phyloP scores from a whole-genome alignment of 805 yeast genomes.

The Suhomyces sp. region DNA sequence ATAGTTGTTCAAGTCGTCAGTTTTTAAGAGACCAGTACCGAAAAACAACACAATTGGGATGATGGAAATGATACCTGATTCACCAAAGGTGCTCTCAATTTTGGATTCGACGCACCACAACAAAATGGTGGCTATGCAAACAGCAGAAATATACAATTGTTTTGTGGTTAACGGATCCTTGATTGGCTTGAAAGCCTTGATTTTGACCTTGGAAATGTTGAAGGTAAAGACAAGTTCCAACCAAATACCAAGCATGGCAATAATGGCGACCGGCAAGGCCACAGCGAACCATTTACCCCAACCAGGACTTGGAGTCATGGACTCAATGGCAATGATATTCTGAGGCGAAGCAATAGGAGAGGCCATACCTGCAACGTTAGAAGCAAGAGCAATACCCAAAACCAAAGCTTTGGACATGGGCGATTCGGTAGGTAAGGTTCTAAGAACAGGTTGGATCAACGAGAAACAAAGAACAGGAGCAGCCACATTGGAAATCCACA shows the following conservation, averaged over 20 bases:
- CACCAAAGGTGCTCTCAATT: conserved; percentile 43
- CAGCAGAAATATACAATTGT: conserved; percentile 42
- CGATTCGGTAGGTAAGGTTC: conserved; percentile 78
- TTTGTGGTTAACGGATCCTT: conserved; percentile 43
- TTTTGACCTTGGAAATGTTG: conserved; percentile 46
- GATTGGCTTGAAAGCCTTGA: conserved; percentile 46
- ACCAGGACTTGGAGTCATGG: conserved; percentile 72
- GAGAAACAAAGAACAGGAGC: conserved; percentile 93
- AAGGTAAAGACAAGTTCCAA: conserved; percentile 63
- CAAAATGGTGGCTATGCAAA: conserved; percentile 42
- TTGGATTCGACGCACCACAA: conserved; percentile 49
- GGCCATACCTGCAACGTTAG: conserved; percentile 95
- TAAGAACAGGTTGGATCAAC: conserved; percentile 82
- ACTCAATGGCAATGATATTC: conserved; percentile 83
- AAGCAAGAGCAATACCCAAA: conserved; percentile 88
- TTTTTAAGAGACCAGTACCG: conserved; percentile 47
- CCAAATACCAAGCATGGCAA: conserved; percentile 71
- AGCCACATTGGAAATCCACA: conserved; percentile 97
- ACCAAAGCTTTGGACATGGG: conserved; percentile 80
- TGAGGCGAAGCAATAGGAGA: conserved; percentile 98
- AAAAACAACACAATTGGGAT: conserved; percentile 48
- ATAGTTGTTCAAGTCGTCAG: conserved; percentile 48
- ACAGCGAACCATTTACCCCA: conserved; percentile 96
- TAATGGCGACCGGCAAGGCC: conserved; percentile 72
- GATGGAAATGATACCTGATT: conserved; percentile 46